Evolutionary conservation across 228 moss, liverwort and hornwort genomes (phyloP).

Genomic region (Sphagnum magellanicum): DNA sequence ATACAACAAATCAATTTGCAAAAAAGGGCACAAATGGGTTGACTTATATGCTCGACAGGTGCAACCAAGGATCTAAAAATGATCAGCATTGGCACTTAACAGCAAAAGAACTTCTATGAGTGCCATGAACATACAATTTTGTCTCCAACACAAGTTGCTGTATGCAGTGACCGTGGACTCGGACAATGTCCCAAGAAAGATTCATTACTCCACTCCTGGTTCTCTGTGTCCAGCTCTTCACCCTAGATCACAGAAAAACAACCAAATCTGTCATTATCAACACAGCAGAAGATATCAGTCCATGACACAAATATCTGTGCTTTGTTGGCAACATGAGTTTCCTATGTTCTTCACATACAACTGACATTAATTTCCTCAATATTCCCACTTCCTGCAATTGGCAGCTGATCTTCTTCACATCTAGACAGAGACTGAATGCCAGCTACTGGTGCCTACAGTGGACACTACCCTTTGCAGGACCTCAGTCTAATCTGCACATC

Average conservation of each 20-base stretch:
- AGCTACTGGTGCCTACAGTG: too few relatives aligned
- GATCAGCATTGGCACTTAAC: not conserved
- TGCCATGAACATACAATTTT: conserved; percentile 33
- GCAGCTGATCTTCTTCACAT: too few relatives aligned
- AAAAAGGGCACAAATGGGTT: not conserved
- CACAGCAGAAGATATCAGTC: too few relatives aligned
- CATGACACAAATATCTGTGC: too few relatives aligned
- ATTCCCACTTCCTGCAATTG: too few relatives aligned
- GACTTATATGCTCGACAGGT: not conserved
- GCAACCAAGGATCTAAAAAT: not conserved
- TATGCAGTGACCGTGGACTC: conserved; percentile 29
- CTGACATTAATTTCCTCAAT: too few relatives aligned
- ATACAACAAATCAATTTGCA: not conserved
- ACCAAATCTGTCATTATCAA: too few relatives aligned
- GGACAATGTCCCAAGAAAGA: conserved; percentile 21
- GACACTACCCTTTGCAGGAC: too few relatives aligned
- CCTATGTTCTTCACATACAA: too few relatives aligned
- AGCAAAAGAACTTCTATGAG: not conserved
- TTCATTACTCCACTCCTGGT: conserved; percentile 24
- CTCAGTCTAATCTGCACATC: too few relatives aligned
- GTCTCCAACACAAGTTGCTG: conserved; percentile 33
- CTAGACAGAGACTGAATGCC: too few relatives aligned
- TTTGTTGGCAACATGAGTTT: too few relatives aligned
- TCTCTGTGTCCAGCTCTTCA: conserved; percentile 24
- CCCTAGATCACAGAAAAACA: conserved; percentile 15